Evolutionary conservation across 805 yeast species (phyloP).

Genomic region (Hemisphaericaspora nanyangensis): DNA sequence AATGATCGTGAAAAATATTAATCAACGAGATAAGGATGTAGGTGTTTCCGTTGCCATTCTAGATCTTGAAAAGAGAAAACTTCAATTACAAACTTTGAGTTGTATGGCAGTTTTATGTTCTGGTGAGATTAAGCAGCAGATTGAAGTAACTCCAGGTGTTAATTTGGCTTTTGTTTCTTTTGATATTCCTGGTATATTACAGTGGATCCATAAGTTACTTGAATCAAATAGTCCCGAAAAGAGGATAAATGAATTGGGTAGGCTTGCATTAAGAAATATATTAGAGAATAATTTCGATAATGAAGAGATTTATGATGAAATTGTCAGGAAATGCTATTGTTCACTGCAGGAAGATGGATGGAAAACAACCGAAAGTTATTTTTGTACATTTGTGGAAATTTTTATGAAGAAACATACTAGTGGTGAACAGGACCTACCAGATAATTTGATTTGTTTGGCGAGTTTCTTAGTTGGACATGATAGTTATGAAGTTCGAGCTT

Average conservation of each 20-base stretch:
- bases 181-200: slow-evolving; percentile 61
- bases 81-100: slow-evolving; percentile 69
- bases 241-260: slow-evolving; percentile 57
- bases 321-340: slow-evolving; percentile 68
- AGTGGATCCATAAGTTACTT: slow-evolving; percentile 79
- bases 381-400: slow-evolving; percentile 65
- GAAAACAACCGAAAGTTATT: slow-evolving; percentile 60
- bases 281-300: slow-evolving; percentile 57
- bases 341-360: slow-evolving; percentile 26
- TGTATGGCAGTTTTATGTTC: slow-evolving; percentile 81
- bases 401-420: slow-evolving; percentile 42
- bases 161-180: slow-evolving; percentile 57
- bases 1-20: slow-evolving; percentile 46
- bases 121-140: slow-evolving; percentile 59
- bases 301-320: slow-evolving; percentile 50
- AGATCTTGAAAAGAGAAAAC: slow-evolving; percentile 70
- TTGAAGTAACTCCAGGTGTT: slow-evolving; percentile 45
- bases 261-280: slow-evolving; percentile 65
- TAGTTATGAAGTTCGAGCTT: slow-evolving; percentile 58
- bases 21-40: slow-evolving; percentile 30
- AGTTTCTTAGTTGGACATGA: slow-evolving; percentile 77
- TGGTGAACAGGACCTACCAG: slow-evolving; percentile 29
- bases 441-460: slow-evolving; percentile 71
- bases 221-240: slow-evolving; percentile 47
- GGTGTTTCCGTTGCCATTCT: slow-evolving; percentile 65